A percentile compares a stretch with the other conserved stretches of the same genome.
Conservation (phyloP, 352 stramenopile species). For the Phytophthora boehmeriae region DNA sequence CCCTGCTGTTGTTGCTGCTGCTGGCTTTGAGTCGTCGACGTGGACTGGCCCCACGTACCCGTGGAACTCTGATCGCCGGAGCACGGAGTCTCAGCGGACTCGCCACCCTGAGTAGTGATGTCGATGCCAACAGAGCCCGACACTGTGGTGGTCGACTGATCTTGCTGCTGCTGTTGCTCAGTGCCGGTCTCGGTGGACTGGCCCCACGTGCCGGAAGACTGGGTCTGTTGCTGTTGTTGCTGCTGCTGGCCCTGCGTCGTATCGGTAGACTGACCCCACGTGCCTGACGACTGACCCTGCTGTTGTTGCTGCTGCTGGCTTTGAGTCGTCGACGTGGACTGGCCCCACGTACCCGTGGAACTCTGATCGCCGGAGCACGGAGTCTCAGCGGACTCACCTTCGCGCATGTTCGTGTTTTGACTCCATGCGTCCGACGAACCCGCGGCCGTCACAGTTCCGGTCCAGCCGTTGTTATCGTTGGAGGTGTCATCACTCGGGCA, state of each 20-base stretch:
- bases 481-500: slow-evolving; percentile 14
- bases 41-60: slow-evolving; percentile 8
- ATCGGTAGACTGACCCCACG: slow-evolving; percentile 10
- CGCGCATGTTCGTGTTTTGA: slow-evolving; percentile 6
- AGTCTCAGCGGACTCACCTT: slow-evolving; percentile 14
- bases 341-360: slow-evolving; percentile 16
- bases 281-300: slow-evolving; percentile 3
- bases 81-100: slow-evolving; percentile 11
- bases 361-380: slow-evolving; percentile 24
- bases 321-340: slow-evolving; percentile 14
- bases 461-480: slow-evolving; percentile 18
- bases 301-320: slow-evolving; percentile 15
- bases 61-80: slow-evolving; percentile 8
- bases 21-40: not conserved
- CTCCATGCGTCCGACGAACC: slow-evolving; percentile 3
- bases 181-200: slow-evolving; percentile 8
- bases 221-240: no score
- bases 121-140: slow-evolving; percentile 6
- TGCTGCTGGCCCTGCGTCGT: slow-evolving; percentile 1
- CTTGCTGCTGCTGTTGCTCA: slow-evolving; percentile 1
- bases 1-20: slow-evolving; percentile 1
- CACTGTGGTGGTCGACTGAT: slow-evolving; percentile 4
- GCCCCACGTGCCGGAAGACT: slow-evolving; percentile 4
- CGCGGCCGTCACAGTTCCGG: slow-evolving; percentile 15
- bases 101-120: slow-evolving; percentile 8